A percentile compares a stretch with the other conserved stretches of the same genome.
Evolutionary conservation across 441 rosid species (phyloP).

Genomic region (Rhodomyrtus psidioides): DNA sequence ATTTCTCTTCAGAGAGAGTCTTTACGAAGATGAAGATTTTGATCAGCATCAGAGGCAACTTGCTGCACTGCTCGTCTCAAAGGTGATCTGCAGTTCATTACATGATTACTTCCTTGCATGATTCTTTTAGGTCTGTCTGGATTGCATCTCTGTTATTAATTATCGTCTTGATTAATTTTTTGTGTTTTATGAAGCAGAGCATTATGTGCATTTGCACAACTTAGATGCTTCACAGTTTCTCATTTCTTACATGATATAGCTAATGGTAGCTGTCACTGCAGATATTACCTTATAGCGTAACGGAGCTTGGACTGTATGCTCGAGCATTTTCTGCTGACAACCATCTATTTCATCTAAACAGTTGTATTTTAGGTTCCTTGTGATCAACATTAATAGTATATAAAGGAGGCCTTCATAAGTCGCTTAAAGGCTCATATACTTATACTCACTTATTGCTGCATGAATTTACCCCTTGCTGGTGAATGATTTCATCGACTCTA

Average conservation of each 20-base stretch:
- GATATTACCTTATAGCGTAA: neutral
- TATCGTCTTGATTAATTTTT: neutral
- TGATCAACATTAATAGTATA: neutral
- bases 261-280: neutral
- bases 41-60: slow-evolving; percentile 88
- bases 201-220: neutral
- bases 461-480: neutral
- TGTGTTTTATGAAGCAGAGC: neutral
- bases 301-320: neutral
- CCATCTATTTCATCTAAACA: neutral
- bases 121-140: neutral
- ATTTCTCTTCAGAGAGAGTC: slow-evolving; percentile 60
- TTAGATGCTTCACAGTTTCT: neutral
- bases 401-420: neutral
- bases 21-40: slow-evolving; percentile 94
- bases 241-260: neutral
- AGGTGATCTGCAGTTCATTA: slow-evolving; percentile 32
- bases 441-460: neutral
- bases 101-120: neutral
- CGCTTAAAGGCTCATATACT: neutral
- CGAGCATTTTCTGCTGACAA: neutral
- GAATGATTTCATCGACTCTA: neutral
- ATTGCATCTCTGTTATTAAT: neutral
- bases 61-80: slow-evolving; percentile 89
- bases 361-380: neutral